Base-by-base conservation (phyloP, 2,329 filamentous ascomycete species). In the Pseudophaeomoniella oleicola region DNA sequence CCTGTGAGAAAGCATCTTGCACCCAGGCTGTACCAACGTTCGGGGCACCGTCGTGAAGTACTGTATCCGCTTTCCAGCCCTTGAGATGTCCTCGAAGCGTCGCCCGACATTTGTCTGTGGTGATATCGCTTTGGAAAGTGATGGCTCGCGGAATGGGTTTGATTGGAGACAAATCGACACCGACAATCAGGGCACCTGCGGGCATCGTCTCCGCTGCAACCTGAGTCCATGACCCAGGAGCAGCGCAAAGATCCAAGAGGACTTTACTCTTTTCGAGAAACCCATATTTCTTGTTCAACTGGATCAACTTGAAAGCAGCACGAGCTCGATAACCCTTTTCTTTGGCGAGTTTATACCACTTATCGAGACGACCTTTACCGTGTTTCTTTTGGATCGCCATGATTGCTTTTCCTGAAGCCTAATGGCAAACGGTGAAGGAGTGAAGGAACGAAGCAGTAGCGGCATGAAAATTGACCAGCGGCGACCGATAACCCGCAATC, bases 1-100 rank as follows among this genome's bases (percentile, higher is more conserved):
- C 90, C 61, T 98, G 90, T 43, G 88, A 88, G 71, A 94, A 98
- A 32, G 90, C 90, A 66, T 98, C 90, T 63, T 98, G 90, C 31
- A 87, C 81, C 90, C 90, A 98, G 0, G 90, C 87, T 1, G 86
- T 88, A 76, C 90, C 90, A 39, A 98, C 90, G 51, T 98, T 98
- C 33, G 90, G 90, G 1, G 90, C 90, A 60, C 90, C 90, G 56
- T 98, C 90, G 63, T 98, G 90, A 29, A 98, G 68, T 4, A 98
- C 90, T 0, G 82, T 85, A 56, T 98, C 90, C 14, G 84, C 87
- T 58, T 96, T 96, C 81, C 85, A 88, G 9, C 84, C 87, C 63
- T 96, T 96, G 34, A 98, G 63, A 52, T 98, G 87, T 40, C 79
- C 73, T 51, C 86, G 71, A 43, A 98, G 83, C 2, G 84, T 94